Conservation (phyloP, 2,329 filamentous ascomycete species). For the Penicillium palitans region DNA sequence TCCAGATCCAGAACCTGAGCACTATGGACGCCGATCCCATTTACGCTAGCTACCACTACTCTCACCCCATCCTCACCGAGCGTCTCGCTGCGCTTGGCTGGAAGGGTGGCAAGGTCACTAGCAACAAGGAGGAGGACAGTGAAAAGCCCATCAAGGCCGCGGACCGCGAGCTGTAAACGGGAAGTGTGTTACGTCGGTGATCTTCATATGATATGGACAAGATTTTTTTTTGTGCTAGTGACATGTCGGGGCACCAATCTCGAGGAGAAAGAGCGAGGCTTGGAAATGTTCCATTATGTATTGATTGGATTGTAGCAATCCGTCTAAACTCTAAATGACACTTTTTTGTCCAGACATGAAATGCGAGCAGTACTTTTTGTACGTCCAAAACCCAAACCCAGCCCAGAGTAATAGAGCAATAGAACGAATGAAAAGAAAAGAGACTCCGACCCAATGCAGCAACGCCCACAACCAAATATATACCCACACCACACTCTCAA, state of each 20-base stretch:
- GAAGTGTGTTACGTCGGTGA: not conserved
- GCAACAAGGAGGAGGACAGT: constrained; percentile 53
- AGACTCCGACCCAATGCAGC: constrained; percentile 30
- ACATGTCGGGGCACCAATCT: not conserved
- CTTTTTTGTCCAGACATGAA: constrained; percentile 24
- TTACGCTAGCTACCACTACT: constrained; percentile 98
- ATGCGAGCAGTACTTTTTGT: constrained; percentile 15
- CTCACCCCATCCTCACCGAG: constrained; percentile 93
- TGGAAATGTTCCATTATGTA: constrained; percentile 11
- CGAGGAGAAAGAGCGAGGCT: not conserved
- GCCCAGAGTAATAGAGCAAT: constrained; percentile 9
- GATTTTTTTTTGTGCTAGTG: not conserved
- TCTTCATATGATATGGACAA: not conserved
- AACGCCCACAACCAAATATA: constrained; percentile 25
- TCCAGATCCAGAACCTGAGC: constrained; percentile 96
- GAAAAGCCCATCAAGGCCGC: constrained; percentile 67
- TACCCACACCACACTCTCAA: constrained; percentile 16
- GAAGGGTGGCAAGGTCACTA: constrained; percentile 60
- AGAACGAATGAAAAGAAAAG: constrained; percentile 14
- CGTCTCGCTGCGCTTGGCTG: constrained; percentile 87
- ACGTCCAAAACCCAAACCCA: constrained; percentile 8
- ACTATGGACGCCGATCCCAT: constrained; percentile 99
- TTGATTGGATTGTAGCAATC: constrained; percentile 12
- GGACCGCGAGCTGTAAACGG: constrained; percentile 69
- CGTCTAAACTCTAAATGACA: constrained; percentile 13